phyloP scores from a whole-genome alignment of 2,329 filamentous ascomycete genomes.

The Aureobasidium namibiae region DNA sequence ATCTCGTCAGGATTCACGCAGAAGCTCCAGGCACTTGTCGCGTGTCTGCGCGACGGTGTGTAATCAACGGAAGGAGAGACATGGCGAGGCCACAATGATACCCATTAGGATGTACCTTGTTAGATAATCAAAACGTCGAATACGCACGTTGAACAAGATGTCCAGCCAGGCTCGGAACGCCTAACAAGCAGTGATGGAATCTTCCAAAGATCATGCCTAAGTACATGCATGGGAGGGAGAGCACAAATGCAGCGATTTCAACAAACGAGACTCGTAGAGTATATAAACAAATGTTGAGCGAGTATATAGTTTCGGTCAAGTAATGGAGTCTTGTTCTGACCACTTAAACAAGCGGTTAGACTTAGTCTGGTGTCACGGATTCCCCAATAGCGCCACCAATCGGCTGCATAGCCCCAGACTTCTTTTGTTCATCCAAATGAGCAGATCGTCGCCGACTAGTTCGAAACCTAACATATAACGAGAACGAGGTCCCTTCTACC shows the following conservation, averaged over 20 bases:
- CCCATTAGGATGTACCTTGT: background rate
- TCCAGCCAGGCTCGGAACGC: background rate
- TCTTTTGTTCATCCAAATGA: conserved; percentile 9
- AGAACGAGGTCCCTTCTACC: background rate
- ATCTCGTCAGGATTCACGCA: conserved; percentile 43
- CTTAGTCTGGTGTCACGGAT: conserved; percentile 1
- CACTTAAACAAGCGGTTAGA: conserved; percentile 7
- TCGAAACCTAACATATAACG: background rate
- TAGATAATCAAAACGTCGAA: conserved; percentile 2
- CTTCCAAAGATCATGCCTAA: no score
- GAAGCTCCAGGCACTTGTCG: conserved; percentile 46
- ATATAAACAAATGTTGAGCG: background rate
- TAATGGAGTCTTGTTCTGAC: conserved; percentile 3
- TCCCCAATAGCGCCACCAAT: conserved; percentile 5
- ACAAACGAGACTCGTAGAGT: background rate
- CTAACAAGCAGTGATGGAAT: background rate
- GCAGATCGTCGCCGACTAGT: background rate
- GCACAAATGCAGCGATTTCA: background rate
- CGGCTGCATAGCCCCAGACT: conserved; percentile 1
- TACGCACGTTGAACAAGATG: background rate
- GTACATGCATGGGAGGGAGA: background rate
- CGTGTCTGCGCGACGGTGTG: conserved; percentile 13
- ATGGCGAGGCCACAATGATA: background rate
- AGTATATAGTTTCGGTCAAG: background rate
- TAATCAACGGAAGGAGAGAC: background rate